These are phyloP conservation scores for Blastobotrys attinorum DNA, from an alignment of 805 yeast species.

Conservation along the genomic window DNA sequence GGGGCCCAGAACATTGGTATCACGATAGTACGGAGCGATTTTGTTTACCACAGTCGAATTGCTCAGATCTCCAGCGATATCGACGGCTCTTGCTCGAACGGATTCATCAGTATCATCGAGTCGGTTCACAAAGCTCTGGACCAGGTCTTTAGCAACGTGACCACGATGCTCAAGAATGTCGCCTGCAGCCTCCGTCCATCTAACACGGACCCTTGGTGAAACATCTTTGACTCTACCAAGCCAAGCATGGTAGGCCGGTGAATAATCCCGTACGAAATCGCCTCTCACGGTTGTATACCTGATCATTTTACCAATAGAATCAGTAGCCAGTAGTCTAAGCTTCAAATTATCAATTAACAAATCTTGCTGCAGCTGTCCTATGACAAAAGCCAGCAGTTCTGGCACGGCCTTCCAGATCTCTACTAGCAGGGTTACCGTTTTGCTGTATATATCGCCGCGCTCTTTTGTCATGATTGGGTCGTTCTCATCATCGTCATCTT, in stretches of 20 bases:
- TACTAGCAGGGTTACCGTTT: slow-evolving; percentile 45
- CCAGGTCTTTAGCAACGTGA: slow-evolving; percentile 20
- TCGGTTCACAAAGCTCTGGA: slow-evolving; percentile 47
- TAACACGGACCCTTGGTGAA: slow-evolving; percentile 51
- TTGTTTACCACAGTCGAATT: slow-evolving; percentile 40
- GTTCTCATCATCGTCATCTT: slow-evolving; percentile 6
- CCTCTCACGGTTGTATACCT: slow-evolving; percentile 40
- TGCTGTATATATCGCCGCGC: too few relatives aligned
- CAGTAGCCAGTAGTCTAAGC: slow-evolving; percentile 61
- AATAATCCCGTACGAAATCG: slow-evolving; percentile 51
- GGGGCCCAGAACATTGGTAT: slow-evolving; percentile 34
- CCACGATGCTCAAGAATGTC: slow-evolving; percentile 38
- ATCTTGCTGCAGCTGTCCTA: slow-evolving; percentile 76
- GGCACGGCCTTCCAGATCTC: slow-evolving; percentile 77
- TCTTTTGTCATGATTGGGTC: slow-evolving; percentile 29
- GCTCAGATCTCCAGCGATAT: slow-evolving; percentile 38
- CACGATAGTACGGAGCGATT: not conserved
- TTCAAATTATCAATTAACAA: slow-evolving; percentile 54
- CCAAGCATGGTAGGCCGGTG: slow-evolving; percentile 63
- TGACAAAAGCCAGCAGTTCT: slow-evolving; percentile 59
- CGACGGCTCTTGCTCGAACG: slow-evolving; percentile 58
- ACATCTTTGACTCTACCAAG: slow-evolving; percentile 64
- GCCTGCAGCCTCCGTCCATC: slow-evolving; percentile 61
- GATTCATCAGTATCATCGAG: slow-evolving; percentile 67
- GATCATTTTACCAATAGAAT: slow-evolving; percentile 62